phyloP scores from a whole-genome alignment of 768 basidiomycete species.

The Suillus decipiens region DNA sequence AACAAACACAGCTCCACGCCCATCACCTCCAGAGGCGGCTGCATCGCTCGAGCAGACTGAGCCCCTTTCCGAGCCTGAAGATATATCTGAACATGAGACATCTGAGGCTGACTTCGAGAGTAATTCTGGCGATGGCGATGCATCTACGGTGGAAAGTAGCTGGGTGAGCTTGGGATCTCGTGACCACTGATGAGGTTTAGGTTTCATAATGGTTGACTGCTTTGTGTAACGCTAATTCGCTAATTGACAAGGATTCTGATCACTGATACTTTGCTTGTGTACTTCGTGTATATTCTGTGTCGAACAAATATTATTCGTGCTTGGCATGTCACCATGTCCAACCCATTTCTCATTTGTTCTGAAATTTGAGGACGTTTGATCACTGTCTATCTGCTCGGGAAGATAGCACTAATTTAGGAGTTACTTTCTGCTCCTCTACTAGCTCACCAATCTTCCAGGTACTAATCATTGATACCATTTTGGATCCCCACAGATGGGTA shows the following conservation, averaged over 20 bases:
- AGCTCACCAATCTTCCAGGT: not conserved
- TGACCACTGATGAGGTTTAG: slow-evolving; percentile 18
- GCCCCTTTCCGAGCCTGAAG: slow-evolving; percentile 13
- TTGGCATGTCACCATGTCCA: not conserved
- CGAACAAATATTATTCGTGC: not conserved
- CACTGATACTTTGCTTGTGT: not conserved
- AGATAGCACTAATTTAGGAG: not conserved
- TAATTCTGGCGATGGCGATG: slow-evolving; percentile 54
- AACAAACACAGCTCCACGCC: not conserved
- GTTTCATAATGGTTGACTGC: not conserved
- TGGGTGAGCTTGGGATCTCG: slow-evolving; percentile 63
- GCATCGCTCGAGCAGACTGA: slow-evolving; percentile 15
- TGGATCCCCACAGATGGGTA: not conserved
- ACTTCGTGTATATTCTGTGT: slow-evolving; percentile 3
- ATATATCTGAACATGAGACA: slow-evolving; percentile 37
- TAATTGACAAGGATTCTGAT: not conserved
- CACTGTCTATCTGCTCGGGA: not conserved
- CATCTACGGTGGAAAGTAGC: slow-evolving; percentile 54
- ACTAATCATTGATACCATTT: not conserved
- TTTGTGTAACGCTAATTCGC: not conserved
- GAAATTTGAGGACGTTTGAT: not conserved
- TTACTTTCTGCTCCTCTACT: not conserved
- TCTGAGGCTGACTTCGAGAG: slow-evolving; percentile 75
- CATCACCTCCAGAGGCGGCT: not conserved
- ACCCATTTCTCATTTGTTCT: slow-evolving; percentile 1